A percentile compares a stretch with the other conserved stretches of the same genome.
These are phyloP conservation scores for Phaffia tasmanica DNA, from an alignment of 768 basidiomycete genomes.

Conservation along the genomic window DNA sequence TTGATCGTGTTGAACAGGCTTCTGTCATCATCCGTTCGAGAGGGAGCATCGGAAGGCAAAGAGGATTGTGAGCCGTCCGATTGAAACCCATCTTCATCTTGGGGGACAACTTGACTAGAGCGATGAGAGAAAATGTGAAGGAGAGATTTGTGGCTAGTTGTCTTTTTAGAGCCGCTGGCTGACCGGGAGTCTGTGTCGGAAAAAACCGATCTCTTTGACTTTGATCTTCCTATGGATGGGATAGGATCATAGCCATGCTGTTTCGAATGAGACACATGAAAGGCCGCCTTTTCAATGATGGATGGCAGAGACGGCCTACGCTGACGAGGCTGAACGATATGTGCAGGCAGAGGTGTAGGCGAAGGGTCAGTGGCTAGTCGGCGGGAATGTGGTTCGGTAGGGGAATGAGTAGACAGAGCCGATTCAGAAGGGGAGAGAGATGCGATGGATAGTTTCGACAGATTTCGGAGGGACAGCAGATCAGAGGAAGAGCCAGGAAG, in stretches of 20 bases:
- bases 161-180: not conserved
- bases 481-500: not conserved
- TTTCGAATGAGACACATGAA: slow-evolving; percentile 30
- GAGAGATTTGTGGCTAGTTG: slow-evolving; percentile 8
- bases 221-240: not conserved
- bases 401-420: slow-evolving; percentile 13
- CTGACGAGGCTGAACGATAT: not conserved
- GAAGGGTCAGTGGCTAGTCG: slow-evolving; percentile 15
- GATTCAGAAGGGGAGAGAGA: slow-evolving; percentile 7
- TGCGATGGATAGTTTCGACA: slow-evolving; percentile 7
- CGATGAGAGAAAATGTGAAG: slow-evolving; percentile 16
- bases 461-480: slow-evolving; percentile 5
- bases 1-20: slow-evolving; percentile 22
- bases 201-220: too few species aligned
- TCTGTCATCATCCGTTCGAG: slow-evolving; percentile 4
- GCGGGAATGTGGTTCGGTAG: not conserved
- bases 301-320: slow-evolving; percentile 40
- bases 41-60: slow-evolving; percentile 5
- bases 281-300: slow-evolving; percentile 41
- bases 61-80: slow-evolving; percentile 18
- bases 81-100: not conserved
- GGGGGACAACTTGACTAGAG: not conserved
- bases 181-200: slow-evolving; percentile 15
- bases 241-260: not conserved
- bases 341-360: slow-evolving; percentile 8